phyloP scores from a whole-genome alignment of 78 protist genomes.

The Dictyostelium purpureum region DNA sequence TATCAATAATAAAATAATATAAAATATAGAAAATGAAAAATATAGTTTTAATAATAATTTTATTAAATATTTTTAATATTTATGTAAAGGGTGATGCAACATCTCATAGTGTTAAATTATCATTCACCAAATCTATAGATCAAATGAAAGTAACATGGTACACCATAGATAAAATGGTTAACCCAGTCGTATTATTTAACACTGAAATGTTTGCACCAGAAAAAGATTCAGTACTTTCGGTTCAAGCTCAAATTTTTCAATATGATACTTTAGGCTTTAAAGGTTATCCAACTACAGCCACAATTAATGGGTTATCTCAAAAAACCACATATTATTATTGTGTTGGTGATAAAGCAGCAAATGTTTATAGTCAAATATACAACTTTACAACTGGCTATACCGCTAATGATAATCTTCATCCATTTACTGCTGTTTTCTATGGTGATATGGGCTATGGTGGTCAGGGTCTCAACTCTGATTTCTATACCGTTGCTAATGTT shows the following conservation, averaged over 20 bases:
- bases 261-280: slow-evolving; percentile 13
- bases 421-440: slow-evolving; percentile 2
- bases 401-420: background rate
- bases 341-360: slow-evolving; percentile 30
- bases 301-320: background rate
- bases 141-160: slow-evolving; percentile 35
- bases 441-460: slow-evolving; percentile 67
- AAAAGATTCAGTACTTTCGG: background rate
- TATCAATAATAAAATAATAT: too few relatives aligned
- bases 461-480: background rate
- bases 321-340: slow-evolving; percentile 13
- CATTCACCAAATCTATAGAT: background rate
- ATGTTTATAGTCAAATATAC: background rate
- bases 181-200: slow-evolving; percentile 11
- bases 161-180: background rate
- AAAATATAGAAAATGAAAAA: too few relatives aligned
- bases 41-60: too few relatives aligned
- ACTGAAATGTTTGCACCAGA: background rate
- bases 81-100: too few relatives aligned
- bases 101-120: background rate
- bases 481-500: background rate
- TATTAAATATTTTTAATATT: too few relatives aligned
- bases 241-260: background rate
- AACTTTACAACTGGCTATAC: slow-evolving; percentile 26
- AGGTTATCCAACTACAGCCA: slow-evolving; percentile 12